Evolutionary conservation across 2,329 filamentous ascomycete genomes (phyloP), one percentile per base, ranked within the genome.

Genomic region (Calonectria leucothoes): DNA sequence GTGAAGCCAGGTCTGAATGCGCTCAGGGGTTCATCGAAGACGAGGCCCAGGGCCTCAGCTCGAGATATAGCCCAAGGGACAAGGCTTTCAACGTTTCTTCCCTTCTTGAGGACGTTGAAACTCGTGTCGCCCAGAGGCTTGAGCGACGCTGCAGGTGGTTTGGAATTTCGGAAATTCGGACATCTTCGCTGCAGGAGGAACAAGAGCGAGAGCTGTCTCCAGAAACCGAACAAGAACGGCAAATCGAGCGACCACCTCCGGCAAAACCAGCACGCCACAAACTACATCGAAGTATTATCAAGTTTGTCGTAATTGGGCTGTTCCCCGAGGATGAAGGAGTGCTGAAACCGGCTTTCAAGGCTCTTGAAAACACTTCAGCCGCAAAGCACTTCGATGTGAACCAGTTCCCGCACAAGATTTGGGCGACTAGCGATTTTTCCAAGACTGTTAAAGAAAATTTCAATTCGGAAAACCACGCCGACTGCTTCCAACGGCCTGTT

Each of bases 151-250:
- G 76, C 3, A 6, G 67, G 0, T 71, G 72, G 1, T 79, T 79
- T 17, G 74, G 77, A 0, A 7, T 78, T 3, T 66, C 59, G 1
- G 29, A 75, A 1, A 15, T 77, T 1, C 69, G 51, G 0, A 45
- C 15, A 0, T 51, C 48, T 0, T 82, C 83, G 0, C 82, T 94
- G 0, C 83, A 90, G 3, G 92, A 94, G 77, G 93, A 95, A 71
- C 92, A 94, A 75, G 93, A 95, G 78, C 87, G 93, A 0, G 93
- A 94, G 74, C 84, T 95, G 0, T 86, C 90, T 0, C 91, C 91
- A 0, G 93, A 95, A 73, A 87, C 90, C 0, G 91, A 94, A 75
- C 83, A 88, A 31, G 91, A 94, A 77, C 84, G 87, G 1, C 83
- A 93, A 63, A 76, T 90, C 0, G 84, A 93, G 75, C 84, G 84